phyloP scores from a whole-genome alignment of 1,284 basidiomycete species.

The Paramarasmius palmivorus region DNA sequence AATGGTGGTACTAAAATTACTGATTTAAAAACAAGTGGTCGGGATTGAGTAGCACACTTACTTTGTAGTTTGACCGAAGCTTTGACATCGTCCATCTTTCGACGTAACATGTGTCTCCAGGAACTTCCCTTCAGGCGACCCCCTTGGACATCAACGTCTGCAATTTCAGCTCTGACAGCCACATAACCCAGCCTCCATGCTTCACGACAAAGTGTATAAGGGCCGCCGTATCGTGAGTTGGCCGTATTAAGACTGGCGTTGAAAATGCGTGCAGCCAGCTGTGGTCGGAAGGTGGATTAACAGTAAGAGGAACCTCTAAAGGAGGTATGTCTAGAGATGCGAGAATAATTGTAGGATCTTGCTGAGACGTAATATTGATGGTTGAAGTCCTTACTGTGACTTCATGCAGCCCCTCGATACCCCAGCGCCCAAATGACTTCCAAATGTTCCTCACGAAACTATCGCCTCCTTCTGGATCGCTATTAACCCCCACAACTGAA shows the following conservation, averaged over 20 bases:
- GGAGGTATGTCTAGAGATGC: constrained; percentile 46
- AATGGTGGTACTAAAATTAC: constrained; percentile 54
- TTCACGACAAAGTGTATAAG: constrained; percentile 52
- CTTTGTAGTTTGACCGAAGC: constrained; percentile 50
- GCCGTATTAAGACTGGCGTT: constrained; percentile 50
- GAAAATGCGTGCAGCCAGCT: constrained; percentile 64
- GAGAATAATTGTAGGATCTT: constrained; percentile 40
- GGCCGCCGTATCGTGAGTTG: constrained; percentile 51
- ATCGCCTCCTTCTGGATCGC: constrained; percentile 36
- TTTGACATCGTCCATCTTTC: constrained; percentile 44
- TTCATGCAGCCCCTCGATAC: constrained; percentile 51
- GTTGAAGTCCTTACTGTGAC: constrained; percentile 57
- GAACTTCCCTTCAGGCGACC: constrained; percentile 42
- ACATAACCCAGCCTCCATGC: constrained; percentile 59
- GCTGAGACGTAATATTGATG: constrained; percentile 46
- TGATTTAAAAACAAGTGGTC: constrained; percentile 6
- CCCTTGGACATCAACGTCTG: constrained; percentile 47
- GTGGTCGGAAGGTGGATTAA: constrained; percentile 51
- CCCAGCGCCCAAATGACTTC: constrained; percentile 69
- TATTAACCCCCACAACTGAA: constrained; percentile 53
- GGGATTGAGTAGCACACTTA: constrained; percentile 32
- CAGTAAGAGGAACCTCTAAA: constrained; percentile 56
- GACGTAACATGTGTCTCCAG: constrained; percentile 52
- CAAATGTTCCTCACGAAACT: constrained; percentile 44
- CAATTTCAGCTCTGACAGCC: constrained; percentile 42